phyloP scores from a whole-genome alignment of 1,139 yeast species.

The Suhomyces yuchorum region DNA sequence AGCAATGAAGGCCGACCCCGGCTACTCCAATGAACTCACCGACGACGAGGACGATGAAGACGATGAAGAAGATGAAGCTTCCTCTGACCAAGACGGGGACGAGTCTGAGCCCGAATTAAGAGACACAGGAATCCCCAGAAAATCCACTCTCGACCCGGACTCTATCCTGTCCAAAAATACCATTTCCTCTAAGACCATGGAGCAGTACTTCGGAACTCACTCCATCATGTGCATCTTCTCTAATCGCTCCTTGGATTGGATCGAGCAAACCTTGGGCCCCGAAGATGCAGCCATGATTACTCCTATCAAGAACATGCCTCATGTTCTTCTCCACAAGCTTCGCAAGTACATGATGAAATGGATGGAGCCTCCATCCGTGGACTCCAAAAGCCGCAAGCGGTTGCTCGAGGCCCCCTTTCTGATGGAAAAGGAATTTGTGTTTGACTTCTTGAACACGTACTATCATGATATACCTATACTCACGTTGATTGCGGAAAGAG shows the following conservation, averaged over 20 bases:
- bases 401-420: conserved; percentile 34
- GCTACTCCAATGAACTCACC: conserved; percentile 3
- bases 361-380: conserved; percentile 37
- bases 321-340: conserved; percentile 26
- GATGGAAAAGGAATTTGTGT: conserved; percentile 25
- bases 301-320: conserved; percentile 38
- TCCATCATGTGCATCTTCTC: conserved; percentile 43
- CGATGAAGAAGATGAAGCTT: conserved; percentile 1
- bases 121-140: neutral
- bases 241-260: conserved; percentile 38
- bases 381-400: conserved; percentile 21
- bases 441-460: conserved; percentile 26
- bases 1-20: conserved; percentile 4
- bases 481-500: conserved; percentile 14
- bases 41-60: conserved; percentile 5
- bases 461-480: conserved; percentile 18
- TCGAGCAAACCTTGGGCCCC: conserved; percentile 29
- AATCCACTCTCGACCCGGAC: neutral
- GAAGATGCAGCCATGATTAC: conserved; percentile 24
- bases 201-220: conserved; percentile 40
- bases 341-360: conserved; percentile 29
- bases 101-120: neutral
- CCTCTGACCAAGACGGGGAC: conserved; percentile 3
- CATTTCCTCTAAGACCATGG: conserved; percentile 10
- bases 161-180: neutral